phyloP scores from a whole-genome alignment of 306 rosid genomes.

The Castanea sativa region DNA sequence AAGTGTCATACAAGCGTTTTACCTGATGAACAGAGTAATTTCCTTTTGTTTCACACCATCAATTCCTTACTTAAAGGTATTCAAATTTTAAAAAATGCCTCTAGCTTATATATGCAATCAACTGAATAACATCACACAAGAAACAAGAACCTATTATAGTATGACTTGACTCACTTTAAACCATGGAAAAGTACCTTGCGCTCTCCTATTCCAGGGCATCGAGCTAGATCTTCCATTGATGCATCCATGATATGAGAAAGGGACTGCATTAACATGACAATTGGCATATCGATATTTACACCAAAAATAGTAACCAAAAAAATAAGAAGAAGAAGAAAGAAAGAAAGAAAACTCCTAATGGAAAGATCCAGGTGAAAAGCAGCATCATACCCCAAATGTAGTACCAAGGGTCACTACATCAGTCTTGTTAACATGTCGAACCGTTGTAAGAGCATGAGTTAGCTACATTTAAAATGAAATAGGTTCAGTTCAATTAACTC shows the following conservation, averaged over 20 bases:
- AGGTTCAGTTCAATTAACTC: slow-evolving; percentile 22
- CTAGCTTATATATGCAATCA: slow-evolving; percentile 2
- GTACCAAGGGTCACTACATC: slow-evolving; percentile 97
- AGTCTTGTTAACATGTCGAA: slow-evolving; percentile 91
- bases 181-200: slow-evolving; percentile 64
- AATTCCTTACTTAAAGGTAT: not conserved
- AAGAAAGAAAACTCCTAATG: not conserved
- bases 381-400: slow-evolving; percentile 76
- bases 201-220: slow-evolving; percentile 99
- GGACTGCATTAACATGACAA: slow-evolving; percentile 53
- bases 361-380: slow-evolving; percentile 2
- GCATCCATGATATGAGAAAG: slow-evolving; percentile 90
- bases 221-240: slow-evolving; percentile 98
- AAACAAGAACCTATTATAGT: not conserved
- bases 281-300: not conserved
- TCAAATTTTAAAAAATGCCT: not conserved
- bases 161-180: slow-evolving; percentile 9
- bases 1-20: slow-evolving; percentile 79
- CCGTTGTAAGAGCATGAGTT: slow-evolving; percentile 67
- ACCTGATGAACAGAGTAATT: slow-evolving; percentile 48
- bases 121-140: slow-evolving; percentile 6
- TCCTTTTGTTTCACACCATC: slow-evolving; percentile 12
- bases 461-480: slow-evolving; percentile 48
- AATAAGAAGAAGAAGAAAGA: not conserved
- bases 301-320: no score